A percentile compares a stretch with the other conserved stretches of the same genome.
phyloP scores from a whole-genome alignment of 2,329 filamentous ascomycete species.

The Talaromyces islandicus region DNA sequence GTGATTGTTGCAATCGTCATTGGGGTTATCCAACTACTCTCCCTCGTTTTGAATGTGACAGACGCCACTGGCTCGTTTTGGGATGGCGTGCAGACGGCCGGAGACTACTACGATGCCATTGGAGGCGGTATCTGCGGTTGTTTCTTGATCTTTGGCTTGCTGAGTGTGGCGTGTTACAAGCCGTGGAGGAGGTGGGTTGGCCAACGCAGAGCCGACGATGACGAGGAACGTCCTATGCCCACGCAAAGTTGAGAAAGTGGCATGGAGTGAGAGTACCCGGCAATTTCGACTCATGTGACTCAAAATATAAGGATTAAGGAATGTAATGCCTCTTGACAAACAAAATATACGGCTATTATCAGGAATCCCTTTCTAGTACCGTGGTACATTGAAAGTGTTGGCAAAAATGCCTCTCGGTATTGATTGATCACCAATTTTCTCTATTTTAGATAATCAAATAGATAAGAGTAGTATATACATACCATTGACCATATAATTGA shows the following conservation, averaged over 20 bases:
- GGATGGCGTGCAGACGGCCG: constrained; percentile 72
- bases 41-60: constrained; percentile 69
- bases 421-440: too few relatives aligned
- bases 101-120: constrained; percentile 79
- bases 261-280: too few relatives aligned
- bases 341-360: too few relatives aligned
- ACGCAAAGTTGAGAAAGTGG: neutral
- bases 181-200: constrained; percentile 67
- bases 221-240: neutral
- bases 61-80: constrained; percentile 74
- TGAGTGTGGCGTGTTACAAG: constrained; percentile 69
- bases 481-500: too few relatives aligned
- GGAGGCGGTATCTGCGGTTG: constrained; percentile 80
- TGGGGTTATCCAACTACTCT: constrained; percentile 76
- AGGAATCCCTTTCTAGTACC: too few relatives aligned
- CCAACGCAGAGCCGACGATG: neutral
- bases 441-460: too few relatives aligned
- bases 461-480: too few relatives aligned
- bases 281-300: too few relatives aligned
- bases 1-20: constrained; percentile 80
- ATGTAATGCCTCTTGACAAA: too few relatives aligned
- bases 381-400: too few relatives aligned
- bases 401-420: too few relatives aligned
- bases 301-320: too few relatives aligned
- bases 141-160: constrained; percentile 70